Conservation (phyloP, 148 eudicot species). For the Arbutus unedo region DNA sequence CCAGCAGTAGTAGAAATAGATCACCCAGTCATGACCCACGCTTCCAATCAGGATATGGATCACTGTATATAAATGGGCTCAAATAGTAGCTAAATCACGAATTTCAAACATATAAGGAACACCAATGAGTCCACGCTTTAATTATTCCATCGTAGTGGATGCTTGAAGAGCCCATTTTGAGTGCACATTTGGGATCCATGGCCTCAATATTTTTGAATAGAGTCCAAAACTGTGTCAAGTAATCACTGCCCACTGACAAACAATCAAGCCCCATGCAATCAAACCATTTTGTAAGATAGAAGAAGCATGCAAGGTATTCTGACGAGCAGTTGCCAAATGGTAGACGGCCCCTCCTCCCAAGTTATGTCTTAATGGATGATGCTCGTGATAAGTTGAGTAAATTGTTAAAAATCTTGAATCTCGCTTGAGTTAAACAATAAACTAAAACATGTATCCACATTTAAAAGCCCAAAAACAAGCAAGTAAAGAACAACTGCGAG, state of each 20-base stretch:
- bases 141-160: not conserved
- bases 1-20: not conserved
- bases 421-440: slow-evolving; percentile 1
- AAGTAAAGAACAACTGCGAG: not conserved
- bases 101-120: not conserved
- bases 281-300: not conserved
- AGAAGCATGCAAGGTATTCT: not conserved
- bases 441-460: not conserved
- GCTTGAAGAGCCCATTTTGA: not conserved
- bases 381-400: not conserved
- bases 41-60: not conserved
- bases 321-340: not conserved
- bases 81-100: not conserved
- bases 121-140: not conserved
- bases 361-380: not conserved
- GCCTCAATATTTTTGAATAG: not conserved
- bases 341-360: not conserved
- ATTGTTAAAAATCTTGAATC: not conserved
- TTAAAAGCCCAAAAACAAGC: not conserved
- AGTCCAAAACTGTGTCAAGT: not conserved
- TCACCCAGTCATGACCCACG: not conserved
- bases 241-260: not conserved
- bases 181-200: not conserved
- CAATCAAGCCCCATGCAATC: not conserved
- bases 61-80: not conserved